phyloP scores from a whole-genome alignment of 768 basidiomycete genomes.

The Tricholomella constricta region DNA sequence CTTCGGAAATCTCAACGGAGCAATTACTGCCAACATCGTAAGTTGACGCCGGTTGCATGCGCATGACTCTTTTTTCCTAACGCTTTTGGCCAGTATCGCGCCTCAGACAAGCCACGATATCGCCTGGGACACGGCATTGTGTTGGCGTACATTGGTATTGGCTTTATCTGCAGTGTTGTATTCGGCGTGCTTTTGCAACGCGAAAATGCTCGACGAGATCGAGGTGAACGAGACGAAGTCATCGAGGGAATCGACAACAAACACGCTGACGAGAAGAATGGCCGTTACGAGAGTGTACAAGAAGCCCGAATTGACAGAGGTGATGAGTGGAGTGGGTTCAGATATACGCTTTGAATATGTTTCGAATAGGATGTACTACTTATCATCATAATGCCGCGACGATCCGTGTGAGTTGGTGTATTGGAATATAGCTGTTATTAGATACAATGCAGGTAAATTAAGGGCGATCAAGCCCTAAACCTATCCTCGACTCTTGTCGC shows the following conservation, averaged over 20 bases:
- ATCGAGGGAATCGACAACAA: constrained; percentile 52
- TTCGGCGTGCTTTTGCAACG: constrained; percentile 49
- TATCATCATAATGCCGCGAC: neutral
- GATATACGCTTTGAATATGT: constrained; percentile 51
- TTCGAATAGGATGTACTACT: constrained; percentile 31
- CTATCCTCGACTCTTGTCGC: constrained; percentile 37
- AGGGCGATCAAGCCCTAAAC: constrained; percentile 16
- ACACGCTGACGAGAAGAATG: constrained; percentile 50
- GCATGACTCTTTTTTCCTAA: neutral
- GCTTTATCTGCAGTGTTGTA: constrained; percentile 53
- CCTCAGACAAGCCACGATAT: constrained; percentile 67
- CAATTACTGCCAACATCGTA: constrained; percentile 67
- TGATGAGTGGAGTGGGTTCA: constrained; percentile 77
- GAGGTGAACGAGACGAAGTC: constrained; percentile 69
- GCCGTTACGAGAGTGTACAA: constrained; percentile 51
- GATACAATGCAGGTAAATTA: constrained; percentile 27
- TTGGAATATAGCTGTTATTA: constrained; percentile 19
- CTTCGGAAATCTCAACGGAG: constrained; percentile 69
- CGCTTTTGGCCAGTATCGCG: constrained; percentile 54
- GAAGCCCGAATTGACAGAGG: constrained; percentile 64
- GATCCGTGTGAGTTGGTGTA: constrained; percentile 3
- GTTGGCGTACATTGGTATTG: constrained; percentile 68
- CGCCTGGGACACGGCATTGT: constrained; percentile 69
- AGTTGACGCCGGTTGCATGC: constrained; percentile 22
- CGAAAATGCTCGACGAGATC: constrained; percentile 65